Evolutionary conservation across 352 stramenopile genomes (phyloP).

Genomic region (Globisporangium cederbergense): DNA sequence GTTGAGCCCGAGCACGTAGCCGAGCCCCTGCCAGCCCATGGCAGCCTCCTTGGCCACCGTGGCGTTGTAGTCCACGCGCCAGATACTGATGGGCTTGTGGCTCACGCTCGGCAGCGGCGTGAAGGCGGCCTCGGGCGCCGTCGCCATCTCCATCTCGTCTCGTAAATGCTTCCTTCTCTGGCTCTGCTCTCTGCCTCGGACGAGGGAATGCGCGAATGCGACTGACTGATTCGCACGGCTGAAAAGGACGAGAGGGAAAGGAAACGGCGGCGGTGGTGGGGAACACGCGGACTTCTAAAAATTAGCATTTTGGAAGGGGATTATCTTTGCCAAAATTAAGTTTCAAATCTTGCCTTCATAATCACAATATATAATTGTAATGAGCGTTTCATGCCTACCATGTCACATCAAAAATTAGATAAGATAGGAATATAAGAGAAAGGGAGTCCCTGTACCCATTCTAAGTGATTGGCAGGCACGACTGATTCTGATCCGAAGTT

Average conservation of each 20-base stretch:
- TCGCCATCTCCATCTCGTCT: not conserved
- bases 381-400: not conserved
- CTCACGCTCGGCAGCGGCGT: constrained; percentile 15
- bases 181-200: constrained; percentile 2
- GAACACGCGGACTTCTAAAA: not conserved
- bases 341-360: not conserved
- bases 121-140: constrained; percentile 1
- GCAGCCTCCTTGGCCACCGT: constrained; percentile 66
- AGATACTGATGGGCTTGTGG: constrained; percentile 48
- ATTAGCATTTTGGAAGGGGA: not conserved
- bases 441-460: constrained; percentile 2
- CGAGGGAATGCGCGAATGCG: not conserved
- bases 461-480: not conserved
- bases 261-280: not conserved
- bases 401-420: not conserved
- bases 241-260: not conserved
- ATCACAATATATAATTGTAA: not conserved
- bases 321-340: not conserved
- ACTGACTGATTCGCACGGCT: constrained; percentile 2
- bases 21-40: constrained; percentile 78
- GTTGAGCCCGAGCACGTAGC: constrained; percentile 74
- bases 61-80: constrained; percentile 80
- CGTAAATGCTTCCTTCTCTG: not conserved
- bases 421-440: not conserved
- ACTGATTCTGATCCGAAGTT: not conserved